Percentiles rank a stretch among this genome's conserved stretches.
These are phyloP conservation scores for Colletotrichum karsti DNA, from an alignment of 2,329 filamentous ascomycete genomes.

Conservation along the genomic window DNA sequence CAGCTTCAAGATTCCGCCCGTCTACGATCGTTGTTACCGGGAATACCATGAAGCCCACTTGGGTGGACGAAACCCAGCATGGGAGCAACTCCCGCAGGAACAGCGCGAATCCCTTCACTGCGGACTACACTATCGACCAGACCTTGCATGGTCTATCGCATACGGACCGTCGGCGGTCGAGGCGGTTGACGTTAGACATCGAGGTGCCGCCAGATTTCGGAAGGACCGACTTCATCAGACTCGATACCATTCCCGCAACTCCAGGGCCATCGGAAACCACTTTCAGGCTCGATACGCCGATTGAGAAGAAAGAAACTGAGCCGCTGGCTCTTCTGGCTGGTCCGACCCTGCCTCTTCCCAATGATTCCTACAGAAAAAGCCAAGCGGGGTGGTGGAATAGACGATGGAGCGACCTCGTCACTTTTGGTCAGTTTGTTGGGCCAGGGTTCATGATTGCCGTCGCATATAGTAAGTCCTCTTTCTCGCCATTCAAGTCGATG, in stretches of 20 bases:
- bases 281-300: background rate
- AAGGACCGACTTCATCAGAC: background rate
- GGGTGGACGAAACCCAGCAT: slow-evolving; percentile 14
- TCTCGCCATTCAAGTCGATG: background rate
- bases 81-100: slow-evolving; percentile 4
- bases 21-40: background rate
- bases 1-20: slow-evolving; percentile 8
- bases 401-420: background rate
- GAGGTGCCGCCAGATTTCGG: slow-evolving; percentile 4
- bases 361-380: background rate
- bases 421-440: slow-evolving; percentile 55
- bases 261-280: slow-evolving; percentile 13
- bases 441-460: slow-evolving; percentile 73
- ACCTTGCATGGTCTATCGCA: slow-evolving; percentile 15
- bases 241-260: slow-evolving; percentile 5
- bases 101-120: slow-evolving; percentile 22
- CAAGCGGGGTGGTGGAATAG: background rate
- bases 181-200: slow-evolving; percentile 13
- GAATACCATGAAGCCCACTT: slow-evolving; percentile 22
- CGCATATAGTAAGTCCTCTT: slow-evolving; percentile 57
- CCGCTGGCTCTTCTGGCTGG: background rate
- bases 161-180: background rate
- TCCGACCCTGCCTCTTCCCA: background rate
- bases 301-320: background rate
- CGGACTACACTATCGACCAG: slow-evolving; percentile 26